Conservation (phyloP, 176 grass and related monocot genomes). For the Aegilops bicornis region DNA sequence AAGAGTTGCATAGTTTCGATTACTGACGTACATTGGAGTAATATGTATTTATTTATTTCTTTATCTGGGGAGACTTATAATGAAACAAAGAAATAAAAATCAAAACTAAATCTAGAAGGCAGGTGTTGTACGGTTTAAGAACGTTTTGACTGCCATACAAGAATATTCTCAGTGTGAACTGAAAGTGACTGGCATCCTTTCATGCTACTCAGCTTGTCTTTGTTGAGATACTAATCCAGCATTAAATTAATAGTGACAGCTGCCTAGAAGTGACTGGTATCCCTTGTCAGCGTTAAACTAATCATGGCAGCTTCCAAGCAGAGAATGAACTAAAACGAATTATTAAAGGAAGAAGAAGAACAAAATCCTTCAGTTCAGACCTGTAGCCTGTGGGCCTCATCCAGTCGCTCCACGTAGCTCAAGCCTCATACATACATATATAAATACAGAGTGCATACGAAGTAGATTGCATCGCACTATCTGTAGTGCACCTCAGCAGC, state of each 20-base stretch:
- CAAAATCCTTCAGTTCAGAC: conserved; percentile 21
- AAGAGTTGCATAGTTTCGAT: not conserved
- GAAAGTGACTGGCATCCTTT: conserved; percentile 35
- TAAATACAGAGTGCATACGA: conserved; percentile 25
- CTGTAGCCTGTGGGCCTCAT: conserved; percentile 1
- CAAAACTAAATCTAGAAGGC: not conserved
- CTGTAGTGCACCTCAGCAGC: conserved; percentile 30
- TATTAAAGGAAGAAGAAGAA: conserved; percentile 16
- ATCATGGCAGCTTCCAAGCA: conserved; percentile 38
- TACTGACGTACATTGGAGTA: not conserved
- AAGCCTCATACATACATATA: conserved; percentile 24
- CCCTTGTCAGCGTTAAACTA: conserved; percentile 31
- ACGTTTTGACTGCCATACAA: conserved; percentile 48
- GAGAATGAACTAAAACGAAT: conserved; percentile 28
- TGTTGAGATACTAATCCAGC: conserved; percentile 20
- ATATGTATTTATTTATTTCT: not conserved
- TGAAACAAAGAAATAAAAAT: not conserved
- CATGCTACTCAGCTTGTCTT: conserved; percentile 29
- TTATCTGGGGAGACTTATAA: conserved; percentile 19
- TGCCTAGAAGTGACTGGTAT: conserved; percentile 21
- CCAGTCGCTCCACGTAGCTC: not conserved
- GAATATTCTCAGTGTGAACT: conserved; percentile 43
- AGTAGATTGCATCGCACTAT: conserved; percentile 18
- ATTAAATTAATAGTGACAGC: conserved; percentile 34
- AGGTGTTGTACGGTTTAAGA: conserved; percentile 29